Evolutionary conservation across 768 basidiomycete species (phyloP).

Genomic region (Lyophyllum atratum): DNA sequence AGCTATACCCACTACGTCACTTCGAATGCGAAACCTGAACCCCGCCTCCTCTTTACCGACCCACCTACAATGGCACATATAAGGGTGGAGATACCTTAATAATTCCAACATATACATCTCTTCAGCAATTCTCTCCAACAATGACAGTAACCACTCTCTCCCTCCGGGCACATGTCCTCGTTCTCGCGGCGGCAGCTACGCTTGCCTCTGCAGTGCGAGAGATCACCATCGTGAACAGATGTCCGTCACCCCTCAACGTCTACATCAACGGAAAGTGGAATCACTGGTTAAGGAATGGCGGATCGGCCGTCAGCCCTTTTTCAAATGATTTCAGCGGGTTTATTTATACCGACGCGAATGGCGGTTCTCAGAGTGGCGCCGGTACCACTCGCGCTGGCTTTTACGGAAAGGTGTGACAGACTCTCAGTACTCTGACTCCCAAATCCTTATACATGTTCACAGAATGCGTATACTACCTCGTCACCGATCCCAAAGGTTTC

Average conservation of each 20-base stretch:
- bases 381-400: slow-evolving; percentile 27
- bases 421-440: neutral
- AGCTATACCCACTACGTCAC: no score
- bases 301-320: slow-evolving; percentile 12
- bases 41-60: no score
- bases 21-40: no score
- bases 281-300: slow-evolving; percentile 21
- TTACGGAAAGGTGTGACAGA: slow-evolving; percentile 8
- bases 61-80: no score
- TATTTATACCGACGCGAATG: slow-evolving; percentile 26
- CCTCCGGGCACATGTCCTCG: neutral
- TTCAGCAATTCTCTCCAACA: no score
- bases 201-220: neutral
- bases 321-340: slow-evolving; percentile 23
- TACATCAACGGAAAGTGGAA: slow-evolving; percentile 25
- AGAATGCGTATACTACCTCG: slow-evolving; percentile 7
- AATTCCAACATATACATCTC: no score
- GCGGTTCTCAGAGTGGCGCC: slow-evolving; percentile 20
- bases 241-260: slow-evolving; percentile 21
- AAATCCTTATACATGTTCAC: neutral
- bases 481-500: neutral
- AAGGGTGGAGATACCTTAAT: no score
- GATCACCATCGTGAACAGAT: slow-evolving; percentile 27
- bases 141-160: neutral
- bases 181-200: neutral